Evolutionary conservation across 805 yeast genomes (phyloP).

Genomic region (Jamesozyma rosinii): DNA sequence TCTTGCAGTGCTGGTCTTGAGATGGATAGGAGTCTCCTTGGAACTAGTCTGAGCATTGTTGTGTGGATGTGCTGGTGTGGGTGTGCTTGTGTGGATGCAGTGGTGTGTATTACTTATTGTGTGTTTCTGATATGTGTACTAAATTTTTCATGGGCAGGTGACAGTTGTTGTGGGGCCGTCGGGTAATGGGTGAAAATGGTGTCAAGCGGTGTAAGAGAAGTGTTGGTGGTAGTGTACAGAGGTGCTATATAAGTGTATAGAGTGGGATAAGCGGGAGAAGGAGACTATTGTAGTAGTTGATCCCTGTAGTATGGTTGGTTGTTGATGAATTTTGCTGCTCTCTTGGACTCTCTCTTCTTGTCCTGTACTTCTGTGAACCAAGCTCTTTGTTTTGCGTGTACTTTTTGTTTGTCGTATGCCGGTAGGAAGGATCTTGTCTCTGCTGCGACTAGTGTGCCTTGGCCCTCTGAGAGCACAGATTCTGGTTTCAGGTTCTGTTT

Average conservation of each 20-base stretch:
- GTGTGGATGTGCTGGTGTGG: too few relatives aligned
- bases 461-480: conserved; percentile 56
- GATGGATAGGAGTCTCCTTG: neutral
- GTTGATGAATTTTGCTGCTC: conserved; percentile 72
- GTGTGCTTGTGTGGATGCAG: too few relatives aligned
- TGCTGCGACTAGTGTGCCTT: conserved; percentile 78
- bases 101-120: too few relatives aligned
- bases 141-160: too few relatives aligned
- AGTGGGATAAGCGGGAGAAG: too few relatives aligned
- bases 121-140: too few relatives aligned
- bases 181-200: too few relatives aligned
- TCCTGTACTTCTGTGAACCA: conserved; percentile 59
- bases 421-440: conserved; percentile 50
- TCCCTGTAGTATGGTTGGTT: conserved; percentile 86
- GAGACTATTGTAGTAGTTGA: conserved; percentile 44
- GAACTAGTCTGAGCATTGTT: conserved; percentile 1
- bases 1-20: conserved; percentile 3
- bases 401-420: conserved; percentile 36
- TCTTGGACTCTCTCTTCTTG: conserved; percentile 40
- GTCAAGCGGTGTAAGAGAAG: too few relatives aligned
- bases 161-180: too few relatives aligned
- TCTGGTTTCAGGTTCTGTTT: conserved; percentile 64
- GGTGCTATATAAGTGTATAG: too few relatives aligned
- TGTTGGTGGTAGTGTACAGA: too few relatives aligned
- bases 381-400: conserved; percentile 45